Conservation (phyloP, 345 rosid species). For the Aurinia saxatilis region DNA sequence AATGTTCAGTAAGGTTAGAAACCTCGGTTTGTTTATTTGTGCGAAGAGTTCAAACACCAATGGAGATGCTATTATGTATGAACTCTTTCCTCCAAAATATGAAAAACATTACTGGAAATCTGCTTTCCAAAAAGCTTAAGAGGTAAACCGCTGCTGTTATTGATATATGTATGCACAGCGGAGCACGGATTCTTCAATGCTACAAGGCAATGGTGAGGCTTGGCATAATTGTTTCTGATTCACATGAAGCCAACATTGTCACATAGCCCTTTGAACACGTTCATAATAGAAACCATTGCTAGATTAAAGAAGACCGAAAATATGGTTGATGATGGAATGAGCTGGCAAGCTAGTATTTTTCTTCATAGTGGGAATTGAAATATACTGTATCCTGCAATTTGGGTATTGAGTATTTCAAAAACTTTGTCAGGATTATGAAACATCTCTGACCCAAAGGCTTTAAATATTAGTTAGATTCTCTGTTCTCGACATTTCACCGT, state of each 20-base stretch:
- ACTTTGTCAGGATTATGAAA: neutral
- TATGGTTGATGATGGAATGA: too few species aligned
- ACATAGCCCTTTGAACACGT: too few species aligned
- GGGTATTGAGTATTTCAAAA: too few species aligned
- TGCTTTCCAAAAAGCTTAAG: conserved; percentile 47
- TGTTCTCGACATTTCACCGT: neutral
- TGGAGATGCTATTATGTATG: conserved; percentile 78
- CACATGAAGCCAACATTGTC: conserved; percentile 43
- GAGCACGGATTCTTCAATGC: conserved; percentile 49
- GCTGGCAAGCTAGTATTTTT: too few species aligned
- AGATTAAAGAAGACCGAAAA: too few species aligned
- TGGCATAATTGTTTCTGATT: conserved; percentile 75
- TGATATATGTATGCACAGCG: conserved; percentile 77
- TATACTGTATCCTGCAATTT: too few species aligned
- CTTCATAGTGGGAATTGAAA: too few species aligned
- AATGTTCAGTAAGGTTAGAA: conserved; percentile 19
- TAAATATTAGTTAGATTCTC: neutral
- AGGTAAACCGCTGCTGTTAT: conserved; percentile 74
- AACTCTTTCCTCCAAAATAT: conserved; percentile 65
- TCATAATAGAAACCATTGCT: too few species aligned
- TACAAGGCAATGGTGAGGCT: conserved; percentile 95
- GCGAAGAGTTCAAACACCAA: conserved; percentile 86
- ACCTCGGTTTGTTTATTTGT: conserved; percentile 55
- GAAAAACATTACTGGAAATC: conserved; percentile 80
- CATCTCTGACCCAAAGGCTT: neutral